Evolutionary conservation across 805 yeast species (phyloP).

Genomic region (Jamesozyma jinghongensis): DNA sequence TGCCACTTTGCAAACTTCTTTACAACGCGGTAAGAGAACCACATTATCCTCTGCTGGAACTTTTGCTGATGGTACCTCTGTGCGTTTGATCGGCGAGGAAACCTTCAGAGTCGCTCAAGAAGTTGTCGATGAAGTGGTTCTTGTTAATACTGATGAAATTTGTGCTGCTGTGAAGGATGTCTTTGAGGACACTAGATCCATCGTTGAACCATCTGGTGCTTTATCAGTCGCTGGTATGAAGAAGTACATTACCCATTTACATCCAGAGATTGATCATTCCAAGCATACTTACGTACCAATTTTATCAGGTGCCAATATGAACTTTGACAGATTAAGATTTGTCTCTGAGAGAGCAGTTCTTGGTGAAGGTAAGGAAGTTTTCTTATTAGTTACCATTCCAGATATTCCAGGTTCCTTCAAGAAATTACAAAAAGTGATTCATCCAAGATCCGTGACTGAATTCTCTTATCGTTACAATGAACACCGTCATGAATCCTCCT

Average conservation of each 20-base stretch:
- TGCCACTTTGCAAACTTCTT: constrained; percentile 75
- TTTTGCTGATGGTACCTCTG: constrained; percentile 99
- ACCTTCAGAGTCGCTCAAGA: constrained; percentile 73
- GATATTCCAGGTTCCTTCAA: constrained; percentile 88
- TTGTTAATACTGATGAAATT: constrained; percentile 84
- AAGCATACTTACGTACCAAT: constrained; percentile 71
- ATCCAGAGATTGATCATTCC: constrained; percentile 65
- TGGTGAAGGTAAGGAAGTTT: constrained; percentile 98
- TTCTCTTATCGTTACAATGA: constrained; percentile 75
- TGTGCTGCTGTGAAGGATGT: constrained; percentile 96
- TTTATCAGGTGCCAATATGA: constrained; percentile 95
- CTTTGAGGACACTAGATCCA: constrained; percentile 88
- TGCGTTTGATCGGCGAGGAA: constrained; percentile 79
- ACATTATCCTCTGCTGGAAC: constrained; percentile 72
- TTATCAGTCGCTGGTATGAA: constrained; percentile 91
- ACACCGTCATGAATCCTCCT: constrained; percentile 28
- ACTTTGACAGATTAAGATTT: constrained; percentile 90
- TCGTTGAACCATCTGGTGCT: constrained; percentile 97
- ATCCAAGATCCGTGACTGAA: constrained; percentile 89
- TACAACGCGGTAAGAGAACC: constrained; percentile 46
- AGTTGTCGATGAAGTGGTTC: constrained; percentile 80
- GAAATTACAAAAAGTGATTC: constrained; percentile 62
- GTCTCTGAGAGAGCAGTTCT: constrained; percentile 94
- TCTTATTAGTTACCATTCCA: constrained; percentile 82
- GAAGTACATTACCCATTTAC: constrained; percentile 52